Percentiles rank a stretch among this genome's conserved stretches.
phyloP scores from a whole-genome alignment of 805 yeast genomes.

The Kluyveromyces dobzhanskii region DNA sequence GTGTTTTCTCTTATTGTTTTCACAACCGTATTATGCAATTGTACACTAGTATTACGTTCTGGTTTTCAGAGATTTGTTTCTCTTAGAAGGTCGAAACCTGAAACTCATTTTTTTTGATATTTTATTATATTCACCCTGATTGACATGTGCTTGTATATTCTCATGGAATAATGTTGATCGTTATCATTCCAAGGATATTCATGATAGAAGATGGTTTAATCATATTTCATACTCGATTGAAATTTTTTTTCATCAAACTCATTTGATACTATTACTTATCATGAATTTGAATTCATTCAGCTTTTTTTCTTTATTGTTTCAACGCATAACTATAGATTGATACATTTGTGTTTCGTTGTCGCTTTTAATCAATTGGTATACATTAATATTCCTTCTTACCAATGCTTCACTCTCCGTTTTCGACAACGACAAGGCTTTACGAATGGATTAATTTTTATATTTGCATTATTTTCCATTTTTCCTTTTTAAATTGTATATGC shows the following conservation, averaged over 20 bases:
- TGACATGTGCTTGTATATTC: slow-evolving; percentile 5
- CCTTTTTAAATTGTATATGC: slow-evolving; percentile 1
- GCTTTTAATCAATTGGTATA: background rate
- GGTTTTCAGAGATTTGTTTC: slow-evolving; percentile 1
- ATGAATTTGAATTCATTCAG: slow-evolving; percentile 1
- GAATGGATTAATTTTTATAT: background rate
- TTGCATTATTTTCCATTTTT: background rate
- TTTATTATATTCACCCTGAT: slow-evolving; percentile 1
- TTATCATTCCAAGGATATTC: slow-evolving; percentile 5
- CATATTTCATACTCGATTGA: background rate
- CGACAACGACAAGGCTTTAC: background rate
- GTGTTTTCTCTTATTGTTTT: slow-evolving; percentile 7
- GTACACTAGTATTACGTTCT: slow-evolving; percentile 13
- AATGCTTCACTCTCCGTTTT: background rate
- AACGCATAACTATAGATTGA: background rate
- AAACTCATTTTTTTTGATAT: background rate
- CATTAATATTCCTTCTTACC: background rate
- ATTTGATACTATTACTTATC: background rate
- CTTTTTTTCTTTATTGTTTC: background rate
- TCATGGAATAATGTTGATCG: slow-evolving; percentile 5
- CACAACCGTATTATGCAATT: slow-evolving; percentile 20
- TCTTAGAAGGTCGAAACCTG: background rate
- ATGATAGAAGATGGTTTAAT: slow-evolving; percentile 5
- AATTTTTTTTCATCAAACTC: background rate
- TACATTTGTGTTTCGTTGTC: background rate